Conservation (phyloP, 805 yeast genomes). For the Pichia californica region DNA sequence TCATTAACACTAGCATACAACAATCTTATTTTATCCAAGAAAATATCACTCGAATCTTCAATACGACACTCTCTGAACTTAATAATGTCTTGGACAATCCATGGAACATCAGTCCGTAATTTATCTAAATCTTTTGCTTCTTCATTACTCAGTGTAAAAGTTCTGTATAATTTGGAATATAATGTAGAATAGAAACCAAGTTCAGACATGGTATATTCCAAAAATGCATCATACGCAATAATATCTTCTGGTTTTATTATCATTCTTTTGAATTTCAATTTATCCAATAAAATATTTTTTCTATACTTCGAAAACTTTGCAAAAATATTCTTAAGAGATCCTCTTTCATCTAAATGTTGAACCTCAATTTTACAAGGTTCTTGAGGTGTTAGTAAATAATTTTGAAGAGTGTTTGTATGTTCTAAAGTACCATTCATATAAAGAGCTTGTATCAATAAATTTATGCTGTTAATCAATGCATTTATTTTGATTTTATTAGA, state of each 20-base stretch:
- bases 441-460: slow-evolving; percentile 41
- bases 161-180: slow-evolving; percentile 32
- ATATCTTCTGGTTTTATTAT: slow-evolving; percentile 32
- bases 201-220: slow-evolving; percentile 41
- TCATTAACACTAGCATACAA: slow-evolving; percentile 15
- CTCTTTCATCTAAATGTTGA: slow-evolving; percentile 2
- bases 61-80: slow-evolving; percentile 4
- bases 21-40: slow-evolving; percentile 7
- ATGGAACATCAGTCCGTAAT: slow-evolving; percentile 12
- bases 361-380: background rate
- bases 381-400: slow-evolving; percentile 5
- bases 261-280: slow-evolving; percentile 1
- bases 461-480: slow-evolving; percentile 41
- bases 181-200: slow-evolving; percentile 27
- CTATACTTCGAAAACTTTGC: background rate
- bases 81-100: slow-evolving; percentile 2
- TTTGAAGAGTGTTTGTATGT: slow-evolving; percentile 4
- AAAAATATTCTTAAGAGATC: slow-evolving; percentile 2
- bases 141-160: slow-evolving; percentile 3
- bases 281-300: background rate
- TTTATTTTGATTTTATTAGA: slow-evolving; percentile 42
- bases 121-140: slow-evolving; percentile 5
- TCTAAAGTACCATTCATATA: slow-evolving; percentile 14
- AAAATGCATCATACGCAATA: slow-evolving; percentile 41
- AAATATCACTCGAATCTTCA: slow-evolving; percentile 8